Evolutionary conservation across 2,329 filamentous ascomycete genomes (phyloP).

Genomic region (Mycocentrospora acerina): DNA sequence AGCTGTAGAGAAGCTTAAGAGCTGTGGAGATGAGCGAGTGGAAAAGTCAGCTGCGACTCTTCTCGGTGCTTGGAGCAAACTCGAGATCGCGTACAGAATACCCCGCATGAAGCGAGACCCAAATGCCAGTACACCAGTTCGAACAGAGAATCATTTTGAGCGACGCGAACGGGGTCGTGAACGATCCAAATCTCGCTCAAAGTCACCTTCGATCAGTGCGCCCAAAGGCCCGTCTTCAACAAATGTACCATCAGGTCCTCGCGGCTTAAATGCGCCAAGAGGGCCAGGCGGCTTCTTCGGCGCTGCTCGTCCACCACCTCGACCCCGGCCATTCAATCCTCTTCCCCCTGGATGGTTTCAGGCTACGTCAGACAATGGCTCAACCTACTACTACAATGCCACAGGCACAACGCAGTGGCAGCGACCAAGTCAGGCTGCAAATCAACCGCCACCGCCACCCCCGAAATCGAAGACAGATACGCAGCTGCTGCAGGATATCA

Average conservation of each 20-base stretch:
- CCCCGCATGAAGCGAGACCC: conserved; percentile 84
- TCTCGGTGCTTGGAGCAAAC: conserved; percentile 81
- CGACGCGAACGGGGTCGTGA: conserved; percentile 55
- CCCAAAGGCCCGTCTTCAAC: conserved; percentile 45
- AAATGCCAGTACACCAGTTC: conserved; percentile 49
- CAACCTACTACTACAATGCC: conserved; percentile 81
- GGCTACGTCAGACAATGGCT: conserved; percentile 66
- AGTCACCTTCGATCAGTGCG: conserved; percentile 45
- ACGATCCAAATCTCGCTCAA: conserved; percentile 51
- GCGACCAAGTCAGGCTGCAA: conserved; percentile 68
- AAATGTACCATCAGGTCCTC: conserved; percentile 47
- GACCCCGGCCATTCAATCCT: conserved; percentile 58
- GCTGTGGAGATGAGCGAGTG: conserved; percentile 73
- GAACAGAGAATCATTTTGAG: conserved; percentile 59
- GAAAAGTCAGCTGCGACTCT: conserved; percentile 69
- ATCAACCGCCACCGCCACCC: conserved; percentile 57
- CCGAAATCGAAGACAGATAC: conserved; percentile 71
- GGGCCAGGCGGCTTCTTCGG: conserved; percentile 49
- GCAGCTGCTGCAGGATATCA: conserved; percentile 72
- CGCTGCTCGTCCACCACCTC: conserved; percentile 51
- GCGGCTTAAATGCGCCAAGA: conserved; percentile 59
- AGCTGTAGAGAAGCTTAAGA: conserved; percentile 68
- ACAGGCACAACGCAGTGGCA: conserved; percentile 77
- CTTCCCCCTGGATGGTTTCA: conserved; percentile 86
- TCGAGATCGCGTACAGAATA: conserved; percentile 91